phyloP scores from a whole-genome alignment of 306 rosid genomes.

The Cicer cuneatum region DNA sequence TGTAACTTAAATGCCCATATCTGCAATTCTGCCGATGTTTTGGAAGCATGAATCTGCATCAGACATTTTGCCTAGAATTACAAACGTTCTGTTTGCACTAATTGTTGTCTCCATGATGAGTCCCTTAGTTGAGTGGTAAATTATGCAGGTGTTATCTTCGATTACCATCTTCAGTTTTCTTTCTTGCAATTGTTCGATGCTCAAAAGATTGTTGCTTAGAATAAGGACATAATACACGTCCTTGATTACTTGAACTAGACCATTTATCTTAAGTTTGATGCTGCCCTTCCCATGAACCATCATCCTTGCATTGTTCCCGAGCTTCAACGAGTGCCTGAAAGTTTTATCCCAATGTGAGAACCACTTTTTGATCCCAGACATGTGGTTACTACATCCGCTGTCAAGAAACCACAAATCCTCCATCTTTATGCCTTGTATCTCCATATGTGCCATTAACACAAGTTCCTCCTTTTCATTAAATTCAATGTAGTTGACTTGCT shows the following conservation, averaged over 20 bases:
- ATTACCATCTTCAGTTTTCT: not conserved
- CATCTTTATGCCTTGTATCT: not conserved
- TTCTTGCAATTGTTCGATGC: not conserved
- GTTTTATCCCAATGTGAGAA: not conserved
- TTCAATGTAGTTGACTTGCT: not conserved
- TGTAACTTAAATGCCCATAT: no score
- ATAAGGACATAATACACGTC: not conserved
- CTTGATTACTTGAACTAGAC: not conserved
- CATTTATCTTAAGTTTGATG: not conserved
- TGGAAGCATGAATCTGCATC: not conserved
- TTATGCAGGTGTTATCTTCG: not conserved
- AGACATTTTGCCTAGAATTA: not conserved
- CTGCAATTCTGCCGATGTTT: not conserved
- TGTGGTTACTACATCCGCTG: not conserved
- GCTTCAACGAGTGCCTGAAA: not conserved
- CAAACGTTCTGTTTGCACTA: not conserved
- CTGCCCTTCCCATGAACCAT: not conserved
- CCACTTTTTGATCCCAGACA: not conserved
- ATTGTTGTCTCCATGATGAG: not conserved
- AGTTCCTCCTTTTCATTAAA: not conserved
- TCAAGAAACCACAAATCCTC: not conserved
- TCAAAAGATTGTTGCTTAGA: not conserved
- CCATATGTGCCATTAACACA: not conserved
- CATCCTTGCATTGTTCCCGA: conserved; percentile 15
- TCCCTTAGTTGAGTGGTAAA: not conserved